phyloP scores from a whole-genome alignment of 306 rosid genomes.

The Ormosia semicastrata region DNA sequence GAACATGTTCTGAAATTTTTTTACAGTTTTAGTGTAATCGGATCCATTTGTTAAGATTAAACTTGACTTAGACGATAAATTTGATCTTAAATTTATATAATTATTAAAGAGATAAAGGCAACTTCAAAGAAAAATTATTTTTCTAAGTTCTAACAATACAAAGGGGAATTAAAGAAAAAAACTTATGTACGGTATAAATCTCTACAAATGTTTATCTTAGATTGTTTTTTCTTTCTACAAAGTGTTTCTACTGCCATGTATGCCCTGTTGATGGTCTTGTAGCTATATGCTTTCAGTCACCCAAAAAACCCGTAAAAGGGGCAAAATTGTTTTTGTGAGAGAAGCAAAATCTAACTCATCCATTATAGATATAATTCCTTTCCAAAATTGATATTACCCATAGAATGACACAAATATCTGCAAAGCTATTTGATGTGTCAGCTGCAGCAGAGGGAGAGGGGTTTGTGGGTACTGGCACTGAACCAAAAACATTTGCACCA shows the following conservation, averaged over 20 bases:
- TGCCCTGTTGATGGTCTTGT: neutral
- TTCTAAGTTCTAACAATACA: conserved; percentile 1
- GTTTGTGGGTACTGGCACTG: conserved; percentile 65
- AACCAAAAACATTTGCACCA: conserved; percentile 85
- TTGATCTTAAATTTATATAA: neutral
- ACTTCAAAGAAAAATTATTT: neutral
- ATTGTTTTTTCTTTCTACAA: neutral
- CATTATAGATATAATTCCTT: conserved; percentile 6
- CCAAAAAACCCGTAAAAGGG: neutral
- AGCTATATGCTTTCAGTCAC: neutral
- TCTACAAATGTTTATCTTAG: conserved; percentile 15
- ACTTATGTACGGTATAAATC: conserved; percentile 10
- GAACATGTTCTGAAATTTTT: too few species aligned
- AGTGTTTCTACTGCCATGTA: conserved; percentile 10
- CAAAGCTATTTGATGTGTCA: conserved; percentile 20
- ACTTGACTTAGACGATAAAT: neutral
- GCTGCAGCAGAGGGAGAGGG: conserved; percentile 50
- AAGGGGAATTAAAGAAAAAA: neutral
- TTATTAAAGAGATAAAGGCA: neutral
- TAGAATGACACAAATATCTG: conserved; percentile 27
- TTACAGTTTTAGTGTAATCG: neutral
- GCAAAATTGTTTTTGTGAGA: neutral
- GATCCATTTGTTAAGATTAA: too few species aligned
- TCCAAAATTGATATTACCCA: conserved; percentile 36
- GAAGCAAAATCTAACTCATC: conserved; percentile 6